These are phyloP conservation scores for Tolypocladium ophioglossoides DNA, from an alignment of 2,329 filamentous ascomycete species.

Conservation along the genomic window DNA sequence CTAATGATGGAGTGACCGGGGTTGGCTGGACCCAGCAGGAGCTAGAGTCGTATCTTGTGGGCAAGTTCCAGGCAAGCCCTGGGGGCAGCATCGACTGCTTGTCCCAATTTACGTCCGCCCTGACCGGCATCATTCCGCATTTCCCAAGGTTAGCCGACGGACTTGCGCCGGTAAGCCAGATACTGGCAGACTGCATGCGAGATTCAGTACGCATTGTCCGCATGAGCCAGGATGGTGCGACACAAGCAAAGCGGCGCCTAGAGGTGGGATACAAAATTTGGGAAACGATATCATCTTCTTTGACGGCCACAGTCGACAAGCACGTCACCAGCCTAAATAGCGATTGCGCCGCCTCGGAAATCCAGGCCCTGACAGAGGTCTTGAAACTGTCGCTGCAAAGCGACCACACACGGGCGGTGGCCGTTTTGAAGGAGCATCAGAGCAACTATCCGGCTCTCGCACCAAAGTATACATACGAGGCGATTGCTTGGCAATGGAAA, in stretches of 20 bases:
- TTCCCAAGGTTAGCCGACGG: conserved; percentile 37
- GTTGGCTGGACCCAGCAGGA: conserved; percentile 7
- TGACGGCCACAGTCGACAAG: conserved; percentile 42
- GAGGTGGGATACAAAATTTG: conserved; percentile 33
- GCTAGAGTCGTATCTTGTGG: conserved; percentile 25
- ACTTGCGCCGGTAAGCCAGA: conserved; percentile 25
- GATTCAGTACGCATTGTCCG: conserved; percentile 15
- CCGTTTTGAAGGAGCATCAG: conserved; percentile 14
- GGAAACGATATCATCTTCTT: conserved; percentile 26
- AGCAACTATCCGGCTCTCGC: conserved; percentile 25
- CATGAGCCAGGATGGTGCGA: conserved; percentile 8
- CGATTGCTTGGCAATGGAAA: conserved; percentile 55
- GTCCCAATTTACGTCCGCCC: conserved; percentile 27
- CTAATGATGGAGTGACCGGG: conserved; percentile 5
- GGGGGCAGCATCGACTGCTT: conserved; percentile 33
- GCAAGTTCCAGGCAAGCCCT: conserved; percentile 29
- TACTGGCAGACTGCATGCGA: conserved; percentile 21
- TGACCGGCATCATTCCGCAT: conserved; percentile 29
- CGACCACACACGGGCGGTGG: conserved; percentile 23
- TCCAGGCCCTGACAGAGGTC: conserved; percentile 33
- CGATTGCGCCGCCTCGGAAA: conserved; percentile 29
- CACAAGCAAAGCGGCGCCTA: conserved; percentile 22
- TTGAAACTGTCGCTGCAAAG: conserved; percentile 29
- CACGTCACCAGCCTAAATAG: conserved; percentile 38
- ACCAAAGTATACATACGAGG: conserved; percentile 29